A percentile compares a stretch with the other conserved stretches of the same genome.
phyloP scores from a whole-genome alignment of 1,284 basidiomycete species.

The Cutaneotrichosporon cavernicola region DNA sequence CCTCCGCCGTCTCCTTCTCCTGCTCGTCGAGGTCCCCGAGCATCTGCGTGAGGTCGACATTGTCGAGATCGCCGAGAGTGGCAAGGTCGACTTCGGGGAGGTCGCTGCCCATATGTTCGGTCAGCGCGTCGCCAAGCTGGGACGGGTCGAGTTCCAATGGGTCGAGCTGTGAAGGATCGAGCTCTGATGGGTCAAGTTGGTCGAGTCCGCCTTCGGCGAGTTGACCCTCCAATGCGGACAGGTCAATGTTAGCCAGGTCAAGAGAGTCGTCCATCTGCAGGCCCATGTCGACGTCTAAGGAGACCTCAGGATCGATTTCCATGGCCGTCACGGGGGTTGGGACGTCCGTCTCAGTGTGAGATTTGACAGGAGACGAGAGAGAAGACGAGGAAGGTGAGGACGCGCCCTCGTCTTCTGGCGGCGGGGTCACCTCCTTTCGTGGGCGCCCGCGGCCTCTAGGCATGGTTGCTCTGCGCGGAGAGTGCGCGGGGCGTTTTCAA shows the following conservation, averaged over 20 bases:
- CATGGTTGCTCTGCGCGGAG: background rate
- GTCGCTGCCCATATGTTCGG: background rate
- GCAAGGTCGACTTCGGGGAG: constrained; percentile 2
- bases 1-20: background rate
- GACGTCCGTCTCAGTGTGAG: constrained; percentile 10
- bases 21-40: background rate
- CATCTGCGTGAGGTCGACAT: constrained; percentile 1
- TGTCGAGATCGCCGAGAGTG: background rate
- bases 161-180: background rate
- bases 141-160: background rate
- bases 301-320: constrained; percentile 6
- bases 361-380: constrained; percentile 21
- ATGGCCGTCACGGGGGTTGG: constrained; percentile 19
- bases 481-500: background rate
- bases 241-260: background rate
- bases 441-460: constrained; percentile 11
- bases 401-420: constrained; percentile 9
- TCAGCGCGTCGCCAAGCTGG: background rate
- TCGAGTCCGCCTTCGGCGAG: background rate
- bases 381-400: constrained; percentile 19
- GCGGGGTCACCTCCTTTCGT: constrained; percentile 20
- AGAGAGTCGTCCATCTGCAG: background rate
- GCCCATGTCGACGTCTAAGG: background rate
- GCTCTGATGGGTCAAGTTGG: background rate
- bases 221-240: background rate